Evolutionary conservation across 1,284 basidiomycete species (phyloP).

Genomic region (Rhodotorula sp.): DNA sequence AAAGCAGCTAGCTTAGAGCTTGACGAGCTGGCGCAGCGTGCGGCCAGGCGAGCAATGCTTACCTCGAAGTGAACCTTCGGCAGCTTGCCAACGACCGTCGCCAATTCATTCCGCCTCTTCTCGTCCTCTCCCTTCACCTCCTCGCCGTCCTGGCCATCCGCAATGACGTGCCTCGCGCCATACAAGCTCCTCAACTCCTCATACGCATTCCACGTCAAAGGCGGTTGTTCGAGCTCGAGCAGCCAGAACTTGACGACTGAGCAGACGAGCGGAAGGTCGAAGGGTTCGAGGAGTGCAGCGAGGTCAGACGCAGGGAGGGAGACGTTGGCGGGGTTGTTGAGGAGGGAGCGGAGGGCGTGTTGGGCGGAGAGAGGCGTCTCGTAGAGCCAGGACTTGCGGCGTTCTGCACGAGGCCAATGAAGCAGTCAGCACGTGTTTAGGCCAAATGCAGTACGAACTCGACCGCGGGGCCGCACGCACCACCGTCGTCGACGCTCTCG

Average conservation of each 20-base stretch:
- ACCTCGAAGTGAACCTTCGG: slow-evolving; percentile 38
- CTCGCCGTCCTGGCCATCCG: slow-evolving; percentile 5
- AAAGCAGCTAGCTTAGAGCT: no score
- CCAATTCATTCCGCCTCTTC: not conserved
- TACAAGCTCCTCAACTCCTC: slow-evolving; percentile 40
- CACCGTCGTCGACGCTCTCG: slow-evolving; percentile 8
- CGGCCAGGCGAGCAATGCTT: not conserved
- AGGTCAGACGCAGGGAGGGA: slow-evolving; percentile 1
- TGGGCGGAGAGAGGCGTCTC: slow-evolving; percentile 36
- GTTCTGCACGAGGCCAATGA: slow-evolving; percentile 7
- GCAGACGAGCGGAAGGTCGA: slow-evolving; percentile 41
- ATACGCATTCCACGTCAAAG: slow-evolving; percentile 35
- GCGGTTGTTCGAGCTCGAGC: slow-evolving; percentile 41
- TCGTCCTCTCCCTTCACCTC: not conserved
- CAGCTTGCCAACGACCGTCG: slow-evolving; percentile 26
- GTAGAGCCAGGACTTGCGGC: slow-evolving; percentile 36
- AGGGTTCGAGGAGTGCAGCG: not conserved
- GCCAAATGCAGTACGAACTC: no score
- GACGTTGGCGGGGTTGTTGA: slow-evolving; percentile 14
- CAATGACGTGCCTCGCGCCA: slow-evolving; percentile 13
- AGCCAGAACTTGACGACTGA: slow-evolving; percentile 43
- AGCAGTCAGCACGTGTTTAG: not conserved
- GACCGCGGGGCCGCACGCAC: slow-evolving; percentile 1
- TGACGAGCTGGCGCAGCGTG: not conserved
- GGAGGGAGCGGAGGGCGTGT: slow-evolving; percentile 23